These are phyloP conservation scores for Hericium alpestre DNA, from an alignment of 768 basidiomycete genomes.

Conservation along the genomic window DNA sequence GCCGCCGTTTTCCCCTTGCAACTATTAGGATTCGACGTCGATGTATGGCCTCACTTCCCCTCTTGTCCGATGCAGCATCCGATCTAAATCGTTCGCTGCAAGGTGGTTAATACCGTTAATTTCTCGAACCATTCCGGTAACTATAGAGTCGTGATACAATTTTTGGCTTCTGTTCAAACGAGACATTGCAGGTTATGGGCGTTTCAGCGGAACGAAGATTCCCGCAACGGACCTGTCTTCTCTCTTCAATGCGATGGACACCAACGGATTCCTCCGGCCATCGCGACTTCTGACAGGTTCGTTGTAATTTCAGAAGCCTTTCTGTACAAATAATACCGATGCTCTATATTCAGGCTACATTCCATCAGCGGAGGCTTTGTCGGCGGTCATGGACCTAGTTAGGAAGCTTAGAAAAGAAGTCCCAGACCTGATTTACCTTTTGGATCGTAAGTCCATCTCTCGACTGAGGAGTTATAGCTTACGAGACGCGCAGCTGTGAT, in stretches of 20 bases:
- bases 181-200: slow-evolving; percentile 61
- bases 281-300: slow-evolving; percentile 72
- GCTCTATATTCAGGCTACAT: slow-evolving; percentile 58
- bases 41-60: slow-evolving; percentile 41
- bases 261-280: slow-evolving; percentile 65
- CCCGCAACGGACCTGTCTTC: slow-evolving; percentile 64
- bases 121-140: slow-evolving; percentile 89
- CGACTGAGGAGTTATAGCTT: neutral
- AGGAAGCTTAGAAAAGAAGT: slow-evolving; percentile 45
- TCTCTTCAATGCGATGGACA: slow-evolving; percentile 65
- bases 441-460: slow-evolving; percentile 64
- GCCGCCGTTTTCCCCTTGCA: slow-evolving; percentile 70
- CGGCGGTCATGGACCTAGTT: slow-evolving; percentile 53
- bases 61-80: neutral
- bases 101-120: slow-evolving; percentile 88
- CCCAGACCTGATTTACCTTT: slow-evolving; percentile 66
- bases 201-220: slow-evolving; percentile 69
- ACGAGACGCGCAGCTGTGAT: slow-evolving; percentile 63
- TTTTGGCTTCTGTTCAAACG: neutral
- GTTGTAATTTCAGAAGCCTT: slow-evolving; percentile 1
- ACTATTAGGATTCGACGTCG: slow-evolving; percentile 90
- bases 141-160: slow-evolving; percentile 8
- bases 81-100: slow-evolving; percentile 5
- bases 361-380: slow-evolving; percentile 70
- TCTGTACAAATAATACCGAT: neutral